Conservation (phyloP, 352 stramenopile genomes). For the Phytophthora citrophthora region DNA sequence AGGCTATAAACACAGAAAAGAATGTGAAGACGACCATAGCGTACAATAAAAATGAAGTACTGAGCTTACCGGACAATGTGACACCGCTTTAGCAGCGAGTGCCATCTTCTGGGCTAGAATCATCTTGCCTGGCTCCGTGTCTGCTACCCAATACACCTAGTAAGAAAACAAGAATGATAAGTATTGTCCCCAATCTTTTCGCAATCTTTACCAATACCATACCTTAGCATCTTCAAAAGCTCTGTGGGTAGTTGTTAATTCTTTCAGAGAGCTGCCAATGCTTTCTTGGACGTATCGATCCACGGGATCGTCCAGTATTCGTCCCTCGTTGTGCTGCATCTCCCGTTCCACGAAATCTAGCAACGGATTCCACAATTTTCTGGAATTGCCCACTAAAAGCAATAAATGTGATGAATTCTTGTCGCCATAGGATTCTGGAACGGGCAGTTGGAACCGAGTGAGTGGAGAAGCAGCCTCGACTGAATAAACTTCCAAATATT, state of each 20-base stretch:
- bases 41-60: background rate
- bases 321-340: conserved; percentile 29
- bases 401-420: conserved; percentile 50
- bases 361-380: conserved; percentile 57
- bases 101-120: conserved; percentile 79
- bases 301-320: conserved; percentile 53
- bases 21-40: background rate
- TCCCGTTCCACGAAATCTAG: conserved; percentile 47
- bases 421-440: conserved; percentile 11
- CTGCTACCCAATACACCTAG: conserved; percentile 71
- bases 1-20: conserved; percentile 28
- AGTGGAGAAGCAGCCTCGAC: conserved; percentile 39
- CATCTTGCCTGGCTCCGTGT: conserved; percentile 74
- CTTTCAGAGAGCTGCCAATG: conserved; percentile 35
- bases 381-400: conserved; percentile 77
- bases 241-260: conserved; percentile 22
- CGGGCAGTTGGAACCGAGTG: conserved; percentile 53
- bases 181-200: background rate
- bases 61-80: conserved; percentile 47
- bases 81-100: conserved; percentile 49
- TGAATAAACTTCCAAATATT: conserved; percentile 40
- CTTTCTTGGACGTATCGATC: conserved; percentile 64
- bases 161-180: background rate
- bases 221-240: conserved; percentile 33
- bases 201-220: background rate